Conservation (phyloP, 768 basidiomycete species). For the Xerocomus brunneocitrinus region DNA sequence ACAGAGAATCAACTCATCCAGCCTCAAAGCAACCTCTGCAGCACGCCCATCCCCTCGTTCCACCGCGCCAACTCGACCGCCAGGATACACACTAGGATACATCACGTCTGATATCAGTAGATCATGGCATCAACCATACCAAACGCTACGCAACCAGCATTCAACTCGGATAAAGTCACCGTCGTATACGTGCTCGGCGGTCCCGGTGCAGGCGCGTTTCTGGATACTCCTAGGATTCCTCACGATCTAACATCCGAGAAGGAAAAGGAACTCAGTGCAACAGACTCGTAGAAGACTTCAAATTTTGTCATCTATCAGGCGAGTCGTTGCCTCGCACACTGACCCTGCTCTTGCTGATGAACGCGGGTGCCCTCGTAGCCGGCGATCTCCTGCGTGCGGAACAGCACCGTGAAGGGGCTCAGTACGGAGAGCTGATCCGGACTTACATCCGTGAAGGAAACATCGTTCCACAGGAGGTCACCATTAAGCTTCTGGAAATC, state of each 20-base stretch:
- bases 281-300: constrained; percentile 75
- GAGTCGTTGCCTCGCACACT: constrained; percentile 16
- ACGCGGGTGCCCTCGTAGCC: constrained; percentile 42
- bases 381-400: constrained; percentile 98
- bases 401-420: constrained; percentile 79
- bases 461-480: constrained; percentile 97
- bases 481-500: constrained; percentile 90
- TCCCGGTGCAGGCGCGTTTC: constrained; percentile 78
- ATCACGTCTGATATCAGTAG: constrained; percentile 1
- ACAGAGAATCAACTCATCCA: constrained; percentile 53
- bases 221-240: constrained; percentile 1
- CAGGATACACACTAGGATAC: constrained; percentile 16
- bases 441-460: constrained; percentile 85
- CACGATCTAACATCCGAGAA: constrained; percentile 28
- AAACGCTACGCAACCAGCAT: constrained; percentile 29
- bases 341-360: constrained; percentile 8
- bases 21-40: constrained; percentile 58
- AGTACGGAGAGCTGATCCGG: constrained; percentile 80
- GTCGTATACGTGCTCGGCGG: constrained; percentile 97
- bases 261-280: constrained; percentile 97
- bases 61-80: constrained; percentile 43
- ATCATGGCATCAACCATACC: constrained; percentile 14
- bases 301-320: constrained; percentile 94
- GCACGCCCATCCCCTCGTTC: constrained; percentile 61
- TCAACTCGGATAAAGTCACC: constrained; percentile 68